phyloP scores from a whole-genome alignment of 140 eudicot species.

The Anethum foeniculum region DNA sequence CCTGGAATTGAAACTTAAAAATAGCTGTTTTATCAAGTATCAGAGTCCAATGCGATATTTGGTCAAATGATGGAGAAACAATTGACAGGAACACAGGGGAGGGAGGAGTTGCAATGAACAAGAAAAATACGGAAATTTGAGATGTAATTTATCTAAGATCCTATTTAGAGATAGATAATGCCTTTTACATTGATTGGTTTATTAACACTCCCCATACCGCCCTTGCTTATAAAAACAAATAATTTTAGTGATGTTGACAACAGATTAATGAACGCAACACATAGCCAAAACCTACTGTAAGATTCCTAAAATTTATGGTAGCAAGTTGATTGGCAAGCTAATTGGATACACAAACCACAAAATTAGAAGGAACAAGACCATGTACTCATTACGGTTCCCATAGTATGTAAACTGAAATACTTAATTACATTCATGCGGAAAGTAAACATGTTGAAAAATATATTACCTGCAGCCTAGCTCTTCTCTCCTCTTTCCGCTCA shows the following conservation, averaged over 20 bases:
- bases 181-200: too few relatives aligned
- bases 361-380: not conserved
- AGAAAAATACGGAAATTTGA: not conserved
- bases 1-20: not conserved
- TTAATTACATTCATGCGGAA: not conserved
- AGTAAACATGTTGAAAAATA: not conserved
- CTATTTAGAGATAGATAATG: not conserved
- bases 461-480: slow-evolving; percentile 32
- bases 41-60: not conserved
- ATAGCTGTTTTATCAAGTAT: not conserved
- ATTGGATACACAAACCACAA: not conserved
- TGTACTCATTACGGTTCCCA: not conserved
- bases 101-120: not conserved
- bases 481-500: slow-evolving; percentile 58
- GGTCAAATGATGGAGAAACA: not conserved
- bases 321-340: not conserved
- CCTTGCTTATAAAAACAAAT: not conserved
- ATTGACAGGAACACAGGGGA: not conserved
- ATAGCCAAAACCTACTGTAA: not conserved
- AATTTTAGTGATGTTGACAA: too few relatives aligned
- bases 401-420: not conserved
- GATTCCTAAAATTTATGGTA: not conserved
- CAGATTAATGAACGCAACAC: not conserved
- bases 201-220: not conserved
- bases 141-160: not conserved